A percentile compares a stretch with the other conserved stretches of the same genome.
Conservation (phyloP, 306 rosid genomes). For the Prunus mume region DNA sequence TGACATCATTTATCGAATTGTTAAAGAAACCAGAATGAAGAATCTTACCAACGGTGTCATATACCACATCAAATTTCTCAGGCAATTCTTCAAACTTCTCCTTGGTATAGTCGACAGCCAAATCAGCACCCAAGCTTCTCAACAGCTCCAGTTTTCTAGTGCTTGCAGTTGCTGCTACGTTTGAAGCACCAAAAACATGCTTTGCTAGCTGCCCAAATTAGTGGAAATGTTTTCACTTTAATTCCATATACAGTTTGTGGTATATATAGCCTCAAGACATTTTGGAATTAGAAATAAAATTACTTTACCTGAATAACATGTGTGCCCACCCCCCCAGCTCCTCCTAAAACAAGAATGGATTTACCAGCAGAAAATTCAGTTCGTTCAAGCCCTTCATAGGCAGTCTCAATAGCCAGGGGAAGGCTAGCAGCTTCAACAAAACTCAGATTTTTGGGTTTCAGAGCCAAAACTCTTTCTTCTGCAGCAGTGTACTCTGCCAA, state of each 20-base stretch:
- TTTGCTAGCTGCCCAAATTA: constrained; percentile 50
- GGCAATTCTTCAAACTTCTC: constrained; percentile 47
- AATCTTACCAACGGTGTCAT: constrained; percentile 59
- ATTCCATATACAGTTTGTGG: not conserved
- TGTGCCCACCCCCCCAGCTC: constrained; percentile 77
- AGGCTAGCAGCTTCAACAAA: constrained; percentile 77
- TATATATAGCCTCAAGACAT: not conserved
- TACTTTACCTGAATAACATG: constrained; percentile 51
- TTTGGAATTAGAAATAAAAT: not conserved
- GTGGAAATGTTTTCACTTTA: not conserved
- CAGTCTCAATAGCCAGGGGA: constrained; percentile 64
- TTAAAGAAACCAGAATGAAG: not conserved
- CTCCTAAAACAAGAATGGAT: constrained; percentile 70
- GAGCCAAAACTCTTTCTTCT: constrained; percentile 61
- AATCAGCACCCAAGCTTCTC: constrained; percentile 58
- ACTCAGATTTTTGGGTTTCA: constrained; percentile 58
- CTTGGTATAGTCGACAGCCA: constrained; percentile 61
- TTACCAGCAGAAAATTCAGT: constrained; percentile 41
- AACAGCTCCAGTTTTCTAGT: constrained; percentile 46
- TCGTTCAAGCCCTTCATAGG: constrained; percentile 62
- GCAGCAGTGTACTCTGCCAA: constrained; percentile 70
- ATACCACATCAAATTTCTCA: constrained; percentile 70
- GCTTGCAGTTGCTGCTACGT: constrained; percentile 67
- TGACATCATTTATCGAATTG: too few species aligned
- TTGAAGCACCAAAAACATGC: constrained; percentile 64